phyloP scores from a whole-genome alignment of 2,329 filamentous ascomycete genomes.

The Pseudogymnoascus sp. region DNA sequence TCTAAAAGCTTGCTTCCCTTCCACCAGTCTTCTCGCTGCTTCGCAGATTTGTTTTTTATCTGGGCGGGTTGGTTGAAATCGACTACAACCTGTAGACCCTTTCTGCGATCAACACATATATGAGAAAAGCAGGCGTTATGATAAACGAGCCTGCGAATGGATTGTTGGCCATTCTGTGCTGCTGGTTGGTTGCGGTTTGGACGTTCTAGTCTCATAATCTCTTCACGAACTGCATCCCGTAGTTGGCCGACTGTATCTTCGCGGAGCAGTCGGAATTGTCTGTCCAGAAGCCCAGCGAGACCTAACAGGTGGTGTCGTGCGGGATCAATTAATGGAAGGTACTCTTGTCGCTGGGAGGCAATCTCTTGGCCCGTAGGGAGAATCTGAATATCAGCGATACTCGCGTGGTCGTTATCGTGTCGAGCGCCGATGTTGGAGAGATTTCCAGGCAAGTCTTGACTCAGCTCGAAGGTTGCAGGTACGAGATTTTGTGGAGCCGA shows the following conservation, averaged over 20 bases:
- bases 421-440: constrained; percentile 28
- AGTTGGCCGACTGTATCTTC: constrained; percentile 48
- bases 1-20: constrained; percentile 38
- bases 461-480: constrained; percentile 19
- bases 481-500: constrained; percentile 11
- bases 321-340: constrained; percentile 35
- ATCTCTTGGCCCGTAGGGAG: constrained; percentile 43
- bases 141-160: constrained; percentile 28
- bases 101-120: constrained; percentile 18
- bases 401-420: constrained; percentile 42
- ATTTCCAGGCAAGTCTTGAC: constrained; percentile 25
- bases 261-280: constrained; percentile 46
- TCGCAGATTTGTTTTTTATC: constrained; percentile 17
- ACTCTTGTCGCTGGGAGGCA: constrained; percentile 33
- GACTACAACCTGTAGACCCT: constrained; percentile 38
- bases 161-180: constrained; percentile 26
- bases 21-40: constrained; percentile 42
- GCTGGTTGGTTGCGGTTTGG: constrained; percentile 32
- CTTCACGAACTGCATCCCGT: constrained; percentile 37
- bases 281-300: constrained; percentile 39
- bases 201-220: constrained; percentile 27
- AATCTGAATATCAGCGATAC: constrained; percentile 40
- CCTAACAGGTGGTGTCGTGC: constrained; percentile 34
- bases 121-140: constrained; percentile 16
- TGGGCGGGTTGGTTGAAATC: constrained; percentile 37